Conservation (phyloP, 1,139 yeast species). For the Debaryomycetaceae sp. region DNA sequence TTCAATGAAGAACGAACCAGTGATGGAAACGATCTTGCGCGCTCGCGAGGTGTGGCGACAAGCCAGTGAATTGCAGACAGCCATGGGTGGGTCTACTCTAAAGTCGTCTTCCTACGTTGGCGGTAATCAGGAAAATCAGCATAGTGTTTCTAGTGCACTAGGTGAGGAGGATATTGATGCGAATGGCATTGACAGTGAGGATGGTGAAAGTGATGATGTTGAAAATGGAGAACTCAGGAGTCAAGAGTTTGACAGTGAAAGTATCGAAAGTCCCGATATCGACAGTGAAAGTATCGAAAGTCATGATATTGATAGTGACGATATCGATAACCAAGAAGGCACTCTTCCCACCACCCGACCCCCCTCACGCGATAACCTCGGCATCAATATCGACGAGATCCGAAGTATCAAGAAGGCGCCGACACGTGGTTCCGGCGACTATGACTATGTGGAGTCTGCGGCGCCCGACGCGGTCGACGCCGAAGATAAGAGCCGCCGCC, state of each 20-base stretch:
- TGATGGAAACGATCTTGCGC: constrained; percentile 76
- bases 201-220: constrained; percentile 8
- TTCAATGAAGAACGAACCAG: constrained; percentile 83
- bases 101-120: no score
- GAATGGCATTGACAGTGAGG: constrained; percentile 8
- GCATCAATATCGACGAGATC: constrained; percentile 40
- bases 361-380: constrained; percentile 28
- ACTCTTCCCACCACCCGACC: constrained; percentile 4
- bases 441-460: constrained; percentile 51
- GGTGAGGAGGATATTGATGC: constrained; percentile 3
- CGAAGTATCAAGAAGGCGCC: constrained; percentile 31
- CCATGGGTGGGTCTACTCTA: neutral
- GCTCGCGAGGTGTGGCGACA: constrained; percentile 88
- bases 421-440: constrained; percentile 32
- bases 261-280: no score
- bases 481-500: constrained; percentile 77
- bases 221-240: constrained; percentile 11
- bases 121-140: neutral
- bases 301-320: constrained; percentile 9
- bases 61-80: constrained; percentile 40
- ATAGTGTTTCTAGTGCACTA: constrained; percentile 1
- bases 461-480: constrained; percentile 65
- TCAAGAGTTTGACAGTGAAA: constrained; percentile 19
- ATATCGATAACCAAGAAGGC: constrained; percentile 5
- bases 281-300: constrained; percentile 10